Base-by-base conservation (phyloP, 495 filamentous ascomycete species). In the Talaromyces wortmannii region DNA sequence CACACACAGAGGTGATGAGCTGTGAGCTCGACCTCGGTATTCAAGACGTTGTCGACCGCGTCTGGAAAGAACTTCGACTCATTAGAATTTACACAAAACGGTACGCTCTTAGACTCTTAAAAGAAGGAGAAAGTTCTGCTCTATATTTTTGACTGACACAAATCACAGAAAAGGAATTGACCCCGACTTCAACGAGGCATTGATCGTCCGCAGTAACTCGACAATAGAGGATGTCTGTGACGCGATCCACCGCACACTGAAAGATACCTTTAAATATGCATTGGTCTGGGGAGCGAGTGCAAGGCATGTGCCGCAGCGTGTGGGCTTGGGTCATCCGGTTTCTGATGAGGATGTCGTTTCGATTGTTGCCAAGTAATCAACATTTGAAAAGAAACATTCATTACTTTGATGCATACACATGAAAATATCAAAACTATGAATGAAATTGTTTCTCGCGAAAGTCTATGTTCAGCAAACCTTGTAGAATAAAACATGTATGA, bases 191-290 rank as follows among this genome's bases (percentile, higher is more conserved):
- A 79, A 69, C 57, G 92, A 99, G 71, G 95, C 95, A 0, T 73
- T 99, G 59, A 99, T 99, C 61, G 94, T 97, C 42, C 82, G 95
- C 33, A 83, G 73, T 60, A 87, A 89, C 58, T 89, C 89, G 47
- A 88, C 86, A 4, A 94, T 99, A 63, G 95, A 96, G 72, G 94
- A 99, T 67, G 95, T 97, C 0, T 99, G 95, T 69, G 92, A 99
- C 66, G 85, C 90, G 62, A 86, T 99, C 52, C 95, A 99, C 73
- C 81, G 95, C 33, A 91, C 87, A 30, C 74, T 99, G 56, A 97
- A 97, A 80, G 95, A 99, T 46, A 96, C 90, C 3, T 99, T 97
- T 76, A 99, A 97, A 75, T 97, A 97, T 74, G 95, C 95, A 2
- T 69, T 97, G 62, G 95, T 99, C 3, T 99, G 95, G 95, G 95